Base-by-base conservation (phyloP, 352 stramenopile genomes). In the Phytophthora nicotianae region DNA sequence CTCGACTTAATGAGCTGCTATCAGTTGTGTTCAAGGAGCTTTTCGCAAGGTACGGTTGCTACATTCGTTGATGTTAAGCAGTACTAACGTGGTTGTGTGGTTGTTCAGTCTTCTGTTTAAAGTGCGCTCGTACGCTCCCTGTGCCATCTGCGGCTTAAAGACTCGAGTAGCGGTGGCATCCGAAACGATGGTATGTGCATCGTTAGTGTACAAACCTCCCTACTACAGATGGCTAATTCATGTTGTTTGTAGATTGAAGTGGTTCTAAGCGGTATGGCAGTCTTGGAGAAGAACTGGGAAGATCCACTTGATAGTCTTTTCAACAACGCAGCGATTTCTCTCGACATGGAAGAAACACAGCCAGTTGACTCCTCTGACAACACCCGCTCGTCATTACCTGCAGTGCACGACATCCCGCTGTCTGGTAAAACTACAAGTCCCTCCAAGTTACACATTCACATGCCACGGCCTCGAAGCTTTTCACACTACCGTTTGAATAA, bases 1-100 rank as follows among this genome's bases (percentile, higher is more conserved):
- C 86, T 2, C 83, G 86, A 3, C 65, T 95, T 0, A 95, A 95
- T 29, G 84, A 93, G 48, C 65, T 93, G 10, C 74, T 95, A 2
- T 95, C 86, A 6, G 69, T 85, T 51, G 83, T 95, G 1, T 95
- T 95, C 57, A 93, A 93, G 57, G 84, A 93, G 43, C 62, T 95
- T 1, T 95, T 93, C 68, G 80, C 86, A 10, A 93, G 86, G 86
- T 91, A 77, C 7, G 10, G 7, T 16, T 38, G 2, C 5, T 13
- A 19, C 4, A 11, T 32, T 48, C 41, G 3, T 8, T 17, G 20
- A n/a, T 32, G 13, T 48, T 17, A 14, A 13, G 8, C 5, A 35
- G 29, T 2, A 35, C 29, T 35, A 13, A 35, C 29, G n/a, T n/a
- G n/a, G n/a, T 35, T 13, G 29, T 35, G 29, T 32, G 26, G 26